Conservation (phyloP, 208 protist genomes). For the Polymyxa betae region DNA sequence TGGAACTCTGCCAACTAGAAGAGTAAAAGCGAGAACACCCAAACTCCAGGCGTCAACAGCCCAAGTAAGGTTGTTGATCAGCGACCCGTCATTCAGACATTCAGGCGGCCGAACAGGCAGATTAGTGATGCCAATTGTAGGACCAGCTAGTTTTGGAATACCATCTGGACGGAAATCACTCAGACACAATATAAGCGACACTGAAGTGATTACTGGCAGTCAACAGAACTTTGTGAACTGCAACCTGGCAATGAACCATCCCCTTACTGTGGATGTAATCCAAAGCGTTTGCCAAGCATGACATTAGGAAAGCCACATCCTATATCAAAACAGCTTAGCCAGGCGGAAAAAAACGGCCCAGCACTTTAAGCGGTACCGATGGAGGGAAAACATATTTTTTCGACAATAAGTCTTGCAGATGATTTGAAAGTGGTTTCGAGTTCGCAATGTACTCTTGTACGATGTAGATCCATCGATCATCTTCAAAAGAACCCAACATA, state of each 20-base stretch:
- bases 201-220: not conserved
- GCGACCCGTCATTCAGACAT: not conserved
- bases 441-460: conserved; percentile 25
- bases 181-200: not conserved
- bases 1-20: conserved; percentile 6
- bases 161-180: not conserved
- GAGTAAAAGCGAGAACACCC: not conserved
- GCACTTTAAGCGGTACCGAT: not conserved
- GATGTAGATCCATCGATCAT: conserved; percentile 43
- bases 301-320: not conserved
- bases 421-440: not conserved
- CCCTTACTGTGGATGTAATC: not conserved
- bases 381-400: conserved; percentile 4
- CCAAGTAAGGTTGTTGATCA: not conserved
- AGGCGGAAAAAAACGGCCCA: not conserved
- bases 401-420: not conserved
- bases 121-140: not conserved
- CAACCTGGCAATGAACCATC: not conserved
- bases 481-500: conserved; percentile 25
- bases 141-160: not conserved
- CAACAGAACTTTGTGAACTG: not conserved
- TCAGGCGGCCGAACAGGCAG: conserved; percentile 20
- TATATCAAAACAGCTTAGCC: not conserved
- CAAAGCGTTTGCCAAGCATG: not conserved
- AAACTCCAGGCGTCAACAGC: not conserved